A percentile compares a stretch with the other conserved stretches of the same genome.
Conservation (phyloP, 2,329 filamentous ascomycete species). For the Tolypocladium sp. region DNA sequence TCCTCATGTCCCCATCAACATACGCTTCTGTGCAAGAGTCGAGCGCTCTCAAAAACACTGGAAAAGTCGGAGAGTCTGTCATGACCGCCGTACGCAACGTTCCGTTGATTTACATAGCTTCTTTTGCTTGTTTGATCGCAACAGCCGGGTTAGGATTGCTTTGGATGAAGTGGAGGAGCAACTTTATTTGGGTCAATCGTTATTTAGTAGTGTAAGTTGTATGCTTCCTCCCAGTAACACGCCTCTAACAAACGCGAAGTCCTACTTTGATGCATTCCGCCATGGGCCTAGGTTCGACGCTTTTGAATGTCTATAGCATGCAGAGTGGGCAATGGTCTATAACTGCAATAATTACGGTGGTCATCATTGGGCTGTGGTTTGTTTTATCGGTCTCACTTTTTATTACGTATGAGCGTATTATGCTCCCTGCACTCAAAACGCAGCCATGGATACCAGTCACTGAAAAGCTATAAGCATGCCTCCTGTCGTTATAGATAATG, state of each 20-base stretch:
- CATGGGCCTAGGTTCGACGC: conserved; percentile 1
- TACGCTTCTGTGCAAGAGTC: conserved; percentile 1
- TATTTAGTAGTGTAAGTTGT: conserved; percentile 1
- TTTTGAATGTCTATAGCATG: conserved; percentile 3
- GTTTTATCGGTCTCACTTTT: background rate
- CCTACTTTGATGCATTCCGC: background rate
- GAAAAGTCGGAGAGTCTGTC: background rate
- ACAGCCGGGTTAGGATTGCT: background rate
- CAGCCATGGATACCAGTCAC: background rate
- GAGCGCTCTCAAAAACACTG: background rate
- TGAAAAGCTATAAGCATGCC: background rate
- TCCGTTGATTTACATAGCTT: conserved; percentile 1
- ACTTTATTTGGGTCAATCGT: conserved; percentile 2
- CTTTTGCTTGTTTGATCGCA: conserved; percentile 1
- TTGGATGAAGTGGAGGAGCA: background rate
- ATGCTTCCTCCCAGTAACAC: background rate
- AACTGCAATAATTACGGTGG: background rate
- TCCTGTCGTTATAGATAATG: too few species aligned
- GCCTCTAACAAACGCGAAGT: background rate
- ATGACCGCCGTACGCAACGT: conserved; percentile 1
- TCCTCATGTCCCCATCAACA: conserved; percentile 1
- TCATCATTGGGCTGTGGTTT: conserved; percentile 1
- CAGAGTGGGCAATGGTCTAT: conserved; percentile 2
- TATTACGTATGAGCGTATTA: background rate
- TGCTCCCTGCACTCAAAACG: background rate